Evolutionary conservation across 495 filamentous ascomycete species (phyloP), one percentile per base, ranked within the genome.

Genomic region (Talaromyces ruber): DNA sequence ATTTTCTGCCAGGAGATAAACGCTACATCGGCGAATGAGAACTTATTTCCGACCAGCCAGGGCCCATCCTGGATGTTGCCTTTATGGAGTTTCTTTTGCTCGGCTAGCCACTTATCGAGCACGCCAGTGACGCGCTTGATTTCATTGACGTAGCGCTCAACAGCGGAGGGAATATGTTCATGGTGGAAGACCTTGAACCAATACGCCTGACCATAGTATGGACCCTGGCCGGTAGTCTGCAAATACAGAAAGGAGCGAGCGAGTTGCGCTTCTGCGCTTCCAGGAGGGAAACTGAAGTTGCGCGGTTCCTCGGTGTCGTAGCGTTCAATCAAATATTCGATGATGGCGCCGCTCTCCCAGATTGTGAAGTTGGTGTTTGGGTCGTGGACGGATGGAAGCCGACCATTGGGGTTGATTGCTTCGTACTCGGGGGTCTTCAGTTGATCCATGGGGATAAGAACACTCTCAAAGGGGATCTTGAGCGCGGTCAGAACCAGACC

Each of bases 331-430:
- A 89, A 70, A 65, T 88, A 89, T 50, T 82, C 71, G 65, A 87
- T 53, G 67, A 87, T 87, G 37, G 86, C 85, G 60, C 83, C 85
- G 7, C 79, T 81, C 64, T 88, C 86, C 82, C 82, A 88, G 7
- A 88, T 65, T 0, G 72, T 82, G 58, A 87, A 64, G 66, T 67
- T 76, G 0, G 77, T 82, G 74, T 88, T 88, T 12, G 79, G 75
- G 64, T 87, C 86, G 18, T 83, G 64, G 62, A 88, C 79, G 54
- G 76, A 60, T 0, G 82, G 87, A 11, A 87, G 57, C 2, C 87
- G 84, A 28, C 86, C 87, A 68, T 89, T 88, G 63, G 85, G 86
- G 66, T 87, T 89, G 70, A 86, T 64, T 28, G 72, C 70, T 9
- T 72, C 59, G 68, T 76, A 88, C 0, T 64, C 64, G 3, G 70